phyloP scores from a whole-genome alignment of 805 yeast genomes.

The Clavispora vitiphila region DNA sequence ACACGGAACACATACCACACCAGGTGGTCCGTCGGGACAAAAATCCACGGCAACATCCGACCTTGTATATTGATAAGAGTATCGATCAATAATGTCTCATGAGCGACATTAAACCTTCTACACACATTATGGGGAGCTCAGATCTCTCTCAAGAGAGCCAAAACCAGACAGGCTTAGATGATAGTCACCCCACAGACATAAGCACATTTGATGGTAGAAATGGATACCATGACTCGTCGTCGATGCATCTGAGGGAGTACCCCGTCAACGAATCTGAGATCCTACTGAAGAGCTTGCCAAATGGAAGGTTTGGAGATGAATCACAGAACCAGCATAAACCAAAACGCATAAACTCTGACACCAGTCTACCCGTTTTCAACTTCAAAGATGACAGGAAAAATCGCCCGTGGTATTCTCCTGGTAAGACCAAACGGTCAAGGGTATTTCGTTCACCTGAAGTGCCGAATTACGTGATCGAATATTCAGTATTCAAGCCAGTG shows the following conservation, averaged over 20 bases:
- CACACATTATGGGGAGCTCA: background rate
- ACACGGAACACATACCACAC: background rate
- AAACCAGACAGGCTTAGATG: conserved; percentile 2
- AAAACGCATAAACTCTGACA: background rate
- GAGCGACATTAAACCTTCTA: background rate
- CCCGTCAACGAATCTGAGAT: background rate
- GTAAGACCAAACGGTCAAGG: background rate
- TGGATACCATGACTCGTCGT: background rate
- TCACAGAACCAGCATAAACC: background rate
- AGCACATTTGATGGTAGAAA: background rate
- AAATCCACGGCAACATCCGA: background rate
- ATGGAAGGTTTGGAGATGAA: background rate
- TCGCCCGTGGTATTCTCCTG: background rate
- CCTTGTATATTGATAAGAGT: background rate
- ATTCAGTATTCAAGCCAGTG: conserved; percentile 48
- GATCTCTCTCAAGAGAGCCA: background rate
- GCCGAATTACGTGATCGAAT: conserved; percentile 40
- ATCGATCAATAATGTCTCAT: background rate
- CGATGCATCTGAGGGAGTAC: background rate
- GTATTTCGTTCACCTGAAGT: background rate
- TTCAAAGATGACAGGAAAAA: background rate
- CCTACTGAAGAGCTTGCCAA: background rate
- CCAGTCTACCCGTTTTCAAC: background rate
- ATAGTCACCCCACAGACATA: background rate
- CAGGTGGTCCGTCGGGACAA: background rate